phyloP scores from a whole-genome alignment of 1,139 yeast species.

The Debaryomyces singareniensis region DNA sequence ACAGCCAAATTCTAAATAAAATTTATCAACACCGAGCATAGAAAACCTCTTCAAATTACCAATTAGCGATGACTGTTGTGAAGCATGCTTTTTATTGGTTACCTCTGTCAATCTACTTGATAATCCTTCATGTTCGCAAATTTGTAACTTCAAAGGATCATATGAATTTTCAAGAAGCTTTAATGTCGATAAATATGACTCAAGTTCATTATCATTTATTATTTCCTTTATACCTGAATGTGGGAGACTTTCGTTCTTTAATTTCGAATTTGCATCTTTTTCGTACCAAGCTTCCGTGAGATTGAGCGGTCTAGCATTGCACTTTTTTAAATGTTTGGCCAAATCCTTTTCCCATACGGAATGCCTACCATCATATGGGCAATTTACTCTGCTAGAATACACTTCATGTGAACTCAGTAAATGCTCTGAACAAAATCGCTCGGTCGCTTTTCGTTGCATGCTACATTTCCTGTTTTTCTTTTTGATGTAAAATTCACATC shows the following conservation, averaged over 20 bases:
- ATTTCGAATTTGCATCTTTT: conserved; percentile 14
- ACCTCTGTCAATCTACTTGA: conserved; percentile 36
- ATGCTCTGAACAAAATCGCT: conserved; percentile 62
- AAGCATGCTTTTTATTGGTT: conserved; percentile 65
- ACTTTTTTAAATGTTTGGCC: conserved; percentile 51
- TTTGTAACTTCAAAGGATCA: conserved; percentile 11
- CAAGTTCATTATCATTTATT: conserved; percentile 9
- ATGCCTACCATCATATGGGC: conserved; percentile 76
- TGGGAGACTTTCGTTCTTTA: background rate
- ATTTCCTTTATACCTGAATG: conserved; percentile 2
- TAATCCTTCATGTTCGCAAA: conserved; percentile 25
- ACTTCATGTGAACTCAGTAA: conserved; percentile 15
- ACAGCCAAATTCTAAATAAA: conserved; percentile 79
- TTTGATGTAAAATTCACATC: conserved; percentile 43
- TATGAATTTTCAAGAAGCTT: conserved; percentile 8
- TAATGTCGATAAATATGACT: conserved; percentile 26
- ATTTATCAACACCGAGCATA: conserved; percentile 29
- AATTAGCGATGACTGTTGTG: conserved; percentile 76
- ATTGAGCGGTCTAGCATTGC: conserved; percentile 41
- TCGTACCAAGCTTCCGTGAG: conserved; percentile 38
- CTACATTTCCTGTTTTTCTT: conserved; percentile 52
- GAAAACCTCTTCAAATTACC: conserved; percentile 53
- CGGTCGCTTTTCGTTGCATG: conserved; percentile 49
- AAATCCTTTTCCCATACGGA: conserved; percentile 61
- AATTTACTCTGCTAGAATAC: conserved; percentile 48